Evolutionary conservation across 257 asterid species (phyloP), one percentile per base, ranked within the genome.

Genomic region (Nicotiana obtusifolia): DNA sequence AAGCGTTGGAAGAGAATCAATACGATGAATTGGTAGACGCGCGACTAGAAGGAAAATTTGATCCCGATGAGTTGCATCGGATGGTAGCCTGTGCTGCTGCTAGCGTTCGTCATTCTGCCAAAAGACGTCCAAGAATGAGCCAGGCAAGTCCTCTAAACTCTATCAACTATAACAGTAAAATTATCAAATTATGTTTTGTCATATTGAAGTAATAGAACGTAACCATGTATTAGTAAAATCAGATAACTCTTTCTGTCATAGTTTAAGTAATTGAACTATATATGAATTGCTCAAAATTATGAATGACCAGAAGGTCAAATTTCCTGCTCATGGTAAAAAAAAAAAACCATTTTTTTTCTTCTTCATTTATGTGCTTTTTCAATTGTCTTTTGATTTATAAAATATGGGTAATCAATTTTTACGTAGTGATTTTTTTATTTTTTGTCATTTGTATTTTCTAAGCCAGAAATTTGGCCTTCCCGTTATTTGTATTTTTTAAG

Each of bases 61-160:
- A 1, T 7, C 76, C 83, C 13, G 75, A 83, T 7, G 99, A 95
- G 88, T 62, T 95, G 80, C 84, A 92, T 77, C 89, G 84, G 8
- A 88, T 95, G 94, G 88, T 87, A 2, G 81, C 94, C 0, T 91
- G 97, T 71, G 98, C 95, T 4, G 91, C 95, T 6, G 97, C 97
- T 22, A 86, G 95, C 59, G 87, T 95, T 77, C 98, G 98, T 9
- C 98, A 95, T 87, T 95, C 98, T 0, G 96, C 98, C 2, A 86
- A 94, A 86, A 88, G 93, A 84, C 98, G 98, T 41, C 98, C 98
- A 5, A 93, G 85, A 82, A 95, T 95, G 98, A 91, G 97, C 84
- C 98, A 94, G 93, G 98, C 91, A 82, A 22, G 35, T 41, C 9
- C 9, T 24, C 30, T 0, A 20, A 41, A 71, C 49, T 62, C 61